A percentile compares a stretch with the other conserved stretches of the same genome.
phyloP scores from a whole-genome alignment of 331 rosid genomes.

The Dryas integrifolia region DNA sequence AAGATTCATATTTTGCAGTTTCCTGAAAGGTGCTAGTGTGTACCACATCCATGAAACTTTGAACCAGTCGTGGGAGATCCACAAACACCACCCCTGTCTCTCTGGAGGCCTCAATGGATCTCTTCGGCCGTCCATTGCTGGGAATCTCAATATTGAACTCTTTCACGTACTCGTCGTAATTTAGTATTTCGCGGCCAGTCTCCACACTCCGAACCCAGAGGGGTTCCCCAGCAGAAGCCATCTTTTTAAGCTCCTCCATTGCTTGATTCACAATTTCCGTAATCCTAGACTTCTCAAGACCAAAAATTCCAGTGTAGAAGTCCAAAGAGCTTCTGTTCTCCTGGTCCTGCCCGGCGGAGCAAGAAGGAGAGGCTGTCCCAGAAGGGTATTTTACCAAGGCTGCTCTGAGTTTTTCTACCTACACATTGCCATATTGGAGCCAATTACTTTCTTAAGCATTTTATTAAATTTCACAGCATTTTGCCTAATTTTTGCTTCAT shows the following conservation, averaged over 20 bases:
- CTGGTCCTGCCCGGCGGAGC: constrained; percentile 66
- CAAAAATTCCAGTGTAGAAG: constrained; percentile 77
- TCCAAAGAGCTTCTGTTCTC: constrained; percentile 79
- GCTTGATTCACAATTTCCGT: constrained; percentile 74
- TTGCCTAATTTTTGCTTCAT: too few species aligned
- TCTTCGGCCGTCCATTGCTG: constrained; percentile 37
- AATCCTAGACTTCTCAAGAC: constrained; percentile 78
- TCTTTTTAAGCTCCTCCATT: constrained; percentile 68
- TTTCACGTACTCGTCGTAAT: constrained; percentile 81
- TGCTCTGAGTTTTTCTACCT: constrained; percentile 77
- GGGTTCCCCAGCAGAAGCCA: constrained; percentile 72
- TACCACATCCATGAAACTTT: constrained; percentile 61
- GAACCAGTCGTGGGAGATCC: constrained; percentile 48
- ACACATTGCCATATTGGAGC: background rate
- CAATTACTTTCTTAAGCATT: too few species aligned
- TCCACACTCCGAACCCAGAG: constrained; percentile 87
- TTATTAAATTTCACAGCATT: too few species aligned
- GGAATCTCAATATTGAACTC: constrained; percentile 46
- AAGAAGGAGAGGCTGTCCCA: constrained; percentile 65
- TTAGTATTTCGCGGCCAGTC: constrained; percentile 80
- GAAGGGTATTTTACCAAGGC: constrained; percentile 52
- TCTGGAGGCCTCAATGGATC: constrained; percentile 88
- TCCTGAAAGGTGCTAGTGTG: background rate
- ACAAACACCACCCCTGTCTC: constrained; percentile 62
- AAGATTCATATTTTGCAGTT: background rate